Base-by-base conservation (phyloP, 345 rosid species). In the Cochlearia excelsa region DNA sequence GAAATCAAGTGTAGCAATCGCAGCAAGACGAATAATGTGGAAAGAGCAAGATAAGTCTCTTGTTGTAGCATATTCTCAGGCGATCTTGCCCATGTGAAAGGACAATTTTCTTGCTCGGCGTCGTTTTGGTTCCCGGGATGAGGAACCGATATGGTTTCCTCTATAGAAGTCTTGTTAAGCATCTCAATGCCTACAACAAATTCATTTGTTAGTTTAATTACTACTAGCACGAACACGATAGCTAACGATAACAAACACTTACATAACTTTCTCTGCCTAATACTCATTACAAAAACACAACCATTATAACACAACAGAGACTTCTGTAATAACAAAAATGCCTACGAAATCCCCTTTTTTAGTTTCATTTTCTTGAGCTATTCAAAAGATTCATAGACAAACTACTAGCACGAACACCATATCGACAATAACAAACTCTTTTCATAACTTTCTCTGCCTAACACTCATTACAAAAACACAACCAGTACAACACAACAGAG, bases 21-120 rank as follows among this genome's bases (percentile, higher is more conserved):
- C 66, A 81, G 9, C 33, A 89, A 69, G 57, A 93, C 95, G 54
- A 93, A 93, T 7, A 75, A 52, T 7, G 81, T 69, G 7, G 99
- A 97, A 66, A 93, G 73, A 37, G 91, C 78, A 46, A 93, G 71
- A 65, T 77, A 93, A 0, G 97, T 93, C 72, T 89, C 97, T 63
- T 89, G 91, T 4, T 73, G 77, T 47, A 93, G 80, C 76, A 87
- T 57, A 57, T 89, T 87, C 81, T 85, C 95, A 1, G 99, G 99
- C 43, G 99, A 88, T 78, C 84, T 89, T 59, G 91, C 95, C 99
- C 99, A 93, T 49, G 89, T 78, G 75, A 86, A 93, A 0, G 95
- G 99, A 63, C 97, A 93, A 76, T 74, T 88, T 56, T 93, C 99
- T 30, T 31, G 83, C 63, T 82, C 94, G 4, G 59, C 10, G 57